Percentiles rank a stretch among this genome's conserved stretches.
Conservation (phyloP, 139 green algal species). For the Monoraphidium neglectum region DNA sequence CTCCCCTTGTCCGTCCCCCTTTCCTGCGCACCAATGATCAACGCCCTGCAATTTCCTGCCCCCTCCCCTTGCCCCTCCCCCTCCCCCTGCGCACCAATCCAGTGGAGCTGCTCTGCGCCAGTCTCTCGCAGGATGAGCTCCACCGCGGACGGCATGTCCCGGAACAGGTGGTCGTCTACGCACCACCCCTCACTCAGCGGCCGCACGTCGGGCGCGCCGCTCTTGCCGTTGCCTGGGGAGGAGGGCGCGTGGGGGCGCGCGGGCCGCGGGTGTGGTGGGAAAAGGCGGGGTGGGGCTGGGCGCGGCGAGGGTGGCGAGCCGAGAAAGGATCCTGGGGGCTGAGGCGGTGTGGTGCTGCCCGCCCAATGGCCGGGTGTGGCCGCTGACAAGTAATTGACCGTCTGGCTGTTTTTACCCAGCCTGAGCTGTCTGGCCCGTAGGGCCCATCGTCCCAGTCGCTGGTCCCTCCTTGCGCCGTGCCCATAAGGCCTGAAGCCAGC, state of each 20-base stretch:
- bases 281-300: background rate
- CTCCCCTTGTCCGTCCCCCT: too few relatives aligned
- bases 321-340: too few relatives aligned
- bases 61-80: too few relatives aligned
- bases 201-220: conserved; percentile 4
- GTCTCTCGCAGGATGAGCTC: conserved; percentile 21
- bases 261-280: background rate
- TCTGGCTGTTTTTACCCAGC: too few relatives aligned
- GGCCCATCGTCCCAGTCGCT: too few relatives aligned
- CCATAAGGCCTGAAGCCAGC: too few relatives aligned
- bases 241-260: background rate
- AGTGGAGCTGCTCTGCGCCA: conserved; percentile 22
- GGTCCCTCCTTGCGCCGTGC: too few relatives aligned
- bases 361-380: too few relatives aligned
- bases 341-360: too few relatives aligned
- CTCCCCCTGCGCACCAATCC: conserved; percentile 24
- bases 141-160: conserved; percentile 24
- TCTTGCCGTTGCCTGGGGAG: conserved; percentile 26
- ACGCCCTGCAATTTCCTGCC: too few relatives aligned
- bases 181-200: conserved; percentile 18
- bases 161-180: conserved; percentile 27
- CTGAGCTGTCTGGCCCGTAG: too few relatives aligned
- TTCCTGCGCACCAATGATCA: too few relatives aligned
- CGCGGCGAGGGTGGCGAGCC: background rate
- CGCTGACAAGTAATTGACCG: background rate